Evolutionary conservation across 148 eudicot genomes (phyloP), one percentile per base, ranked within the genome.

Genomic region (Camellia sinensis): DNA sequence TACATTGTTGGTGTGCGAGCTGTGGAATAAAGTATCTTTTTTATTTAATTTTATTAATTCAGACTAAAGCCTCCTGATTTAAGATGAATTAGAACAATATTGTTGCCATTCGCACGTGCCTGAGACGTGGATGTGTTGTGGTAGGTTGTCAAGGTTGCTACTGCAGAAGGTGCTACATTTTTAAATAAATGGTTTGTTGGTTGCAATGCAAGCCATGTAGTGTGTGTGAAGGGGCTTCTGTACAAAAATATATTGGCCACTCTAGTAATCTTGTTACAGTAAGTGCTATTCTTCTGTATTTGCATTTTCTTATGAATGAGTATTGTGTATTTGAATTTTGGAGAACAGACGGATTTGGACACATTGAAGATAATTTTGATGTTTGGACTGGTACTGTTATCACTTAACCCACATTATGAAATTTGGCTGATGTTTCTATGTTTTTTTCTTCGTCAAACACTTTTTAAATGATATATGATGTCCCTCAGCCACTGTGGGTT

Each of bases 401-500:
- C 37, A 29, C 37, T 29, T 29, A 29, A 1, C 37, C 37, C 37
- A 29, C 37, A 29, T 29, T 29, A 29, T 29, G 37, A 29, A 29
- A 29, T 29, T 29, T 29, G 37, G 37, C 37, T 29, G 37, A 29
- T 29, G 1, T 29, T 29, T 29, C 15, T 64, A 29, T 29, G 37
- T 29, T 29, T 29, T 29, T 29, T 29, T 1, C 1, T 29, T 29
- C 37, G 37, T 29, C 37, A 29, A 29, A 29, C 37, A 29, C 37
- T 29, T 68, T 50, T 37, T 48, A 60, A 37, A 56, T 67, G 43
- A 3, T 29, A 29, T 73, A 21, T 77, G 52, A 9, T 82, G 45
- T 29, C 68, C 71, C 79, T 68, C 92, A 94, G 98, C 99, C 99
- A 64, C 84, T 89, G 17, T 95, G 99, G 97, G 89, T 92, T 83